phyloP scores from a whole-genome alignment of 2,329 filamentous ascomycete species.

The Fusarium sp. region DNA sequence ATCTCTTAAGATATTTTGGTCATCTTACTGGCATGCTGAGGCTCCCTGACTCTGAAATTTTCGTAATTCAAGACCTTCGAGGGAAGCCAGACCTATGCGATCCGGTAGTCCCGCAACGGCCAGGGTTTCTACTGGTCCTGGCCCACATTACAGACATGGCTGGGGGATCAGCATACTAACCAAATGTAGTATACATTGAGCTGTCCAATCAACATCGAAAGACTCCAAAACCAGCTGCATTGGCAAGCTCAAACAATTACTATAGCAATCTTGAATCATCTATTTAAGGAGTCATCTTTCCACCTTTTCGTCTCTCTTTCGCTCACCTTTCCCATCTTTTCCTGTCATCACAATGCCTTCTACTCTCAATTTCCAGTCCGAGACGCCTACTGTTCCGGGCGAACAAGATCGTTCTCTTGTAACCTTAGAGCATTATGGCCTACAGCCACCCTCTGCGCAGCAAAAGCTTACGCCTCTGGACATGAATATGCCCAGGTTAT shows the following conservation, averaged over 20 bases:
- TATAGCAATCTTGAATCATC: background rate
- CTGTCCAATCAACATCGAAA: background rate
- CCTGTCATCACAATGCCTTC: background rate
- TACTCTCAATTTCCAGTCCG: background rate
- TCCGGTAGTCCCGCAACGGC: too few relatives aligned
- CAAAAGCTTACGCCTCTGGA: background rate
- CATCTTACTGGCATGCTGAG: too few relatives aligned
- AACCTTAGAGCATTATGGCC: background rate
- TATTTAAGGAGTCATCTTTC: background rate
- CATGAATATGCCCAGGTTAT: background rate
- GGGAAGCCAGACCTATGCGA: too few relatives aligned
- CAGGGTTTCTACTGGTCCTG: too few relatives aligned
- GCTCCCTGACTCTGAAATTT: too few relatives aligned
- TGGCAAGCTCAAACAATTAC: background rate
- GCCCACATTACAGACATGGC: too few relatives aligned
- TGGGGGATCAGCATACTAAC: background rate
- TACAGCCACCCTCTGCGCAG: background rate
- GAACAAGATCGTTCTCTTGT: background rate
- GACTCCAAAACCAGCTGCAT: background rate
- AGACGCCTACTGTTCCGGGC: too few relatives aligned
- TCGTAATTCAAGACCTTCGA: too few relatives aligned
- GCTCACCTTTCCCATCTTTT: fast-evolving
- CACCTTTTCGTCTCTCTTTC: background rate
- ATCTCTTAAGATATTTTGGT: too few relatives aligned
- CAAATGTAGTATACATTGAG: background rate